A percentile compares a stretch with the other conserved stretches of the same genome.
Conservation (phyloP, 2,329 filamentous ascomycete genomes). For the Talaromyces rugulosus region DNA sequence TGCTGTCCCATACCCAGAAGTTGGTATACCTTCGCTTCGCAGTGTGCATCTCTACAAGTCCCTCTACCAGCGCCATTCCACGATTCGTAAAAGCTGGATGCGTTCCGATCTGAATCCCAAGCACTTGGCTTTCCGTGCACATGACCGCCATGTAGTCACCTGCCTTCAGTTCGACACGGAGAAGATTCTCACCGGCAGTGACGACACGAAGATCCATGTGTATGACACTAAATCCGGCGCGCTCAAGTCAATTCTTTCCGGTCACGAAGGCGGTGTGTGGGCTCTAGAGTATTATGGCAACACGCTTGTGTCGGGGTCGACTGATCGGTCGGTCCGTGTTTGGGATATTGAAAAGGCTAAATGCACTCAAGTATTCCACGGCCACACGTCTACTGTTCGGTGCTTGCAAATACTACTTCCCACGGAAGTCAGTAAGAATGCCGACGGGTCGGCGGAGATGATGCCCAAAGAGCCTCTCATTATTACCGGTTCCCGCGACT, state of each 20-base stretch:
- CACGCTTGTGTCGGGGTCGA: slow-evolving; percentile 90
- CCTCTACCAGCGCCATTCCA: slow-evolving; percentile 85
- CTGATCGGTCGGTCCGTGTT: slow-evolving; percentile 94
- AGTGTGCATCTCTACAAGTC: slow-evolving; percentile 94
- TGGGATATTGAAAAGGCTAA: slow-evolving; percentile 95
- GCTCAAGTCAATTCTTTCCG: slow-evolving; percentile 75
- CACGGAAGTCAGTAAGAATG: slow-evolving; percentile 65
- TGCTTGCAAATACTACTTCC: slow-evolving; percentile 94
- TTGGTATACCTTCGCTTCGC: slow-evolving; percentile 73
- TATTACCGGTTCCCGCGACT: slow-evolving; percentile 94
- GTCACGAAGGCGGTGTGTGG: slow-evolving; percentile 97
- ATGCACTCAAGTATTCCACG: slow-evolving; percentile 94
- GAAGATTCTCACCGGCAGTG: slow-evolving; percentile 95
- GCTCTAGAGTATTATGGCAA: slow-evolving; percentile 95
- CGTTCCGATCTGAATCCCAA: slow-evolving; percentile 73
- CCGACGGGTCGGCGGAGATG: slow-evolving; percentile 72
- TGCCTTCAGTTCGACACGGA: slow-evolving; percentile 97
- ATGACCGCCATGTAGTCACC: slow-evolving; percentile 93
- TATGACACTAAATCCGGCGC: slow-evolving; percentile 96
- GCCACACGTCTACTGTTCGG: slow-evolving; percentile 93
- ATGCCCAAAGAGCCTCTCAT: slow-evolving; percentile 93
- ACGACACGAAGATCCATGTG: slow-evolving; percentile 95
- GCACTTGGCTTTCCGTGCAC: slow-evolving; percentile 93
- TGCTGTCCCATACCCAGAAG: slow-evolving; percentile 74
- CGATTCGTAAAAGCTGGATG: slow-evolving; percentile 91